Evolutionary conservation across 2,329 filamentous ascomycete genomes (phyloP).

Genomic region (Diplodia corticola): DNA sequence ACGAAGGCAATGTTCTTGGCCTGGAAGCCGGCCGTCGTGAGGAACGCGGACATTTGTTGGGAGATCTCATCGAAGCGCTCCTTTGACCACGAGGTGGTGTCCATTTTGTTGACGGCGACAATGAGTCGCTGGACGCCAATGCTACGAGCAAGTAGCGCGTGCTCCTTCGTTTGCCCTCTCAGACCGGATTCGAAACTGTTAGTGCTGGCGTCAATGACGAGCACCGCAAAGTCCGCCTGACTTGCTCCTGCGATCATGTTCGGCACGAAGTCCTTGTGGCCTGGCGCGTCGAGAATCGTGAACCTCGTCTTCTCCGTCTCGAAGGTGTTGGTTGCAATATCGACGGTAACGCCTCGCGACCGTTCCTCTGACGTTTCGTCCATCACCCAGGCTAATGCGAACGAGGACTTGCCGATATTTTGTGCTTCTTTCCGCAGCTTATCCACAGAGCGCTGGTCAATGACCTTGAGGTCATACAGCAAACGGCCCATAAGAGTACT

Average conservation of each 20-base stretch:
- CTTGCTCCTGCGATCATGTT: slow-evolving; percentile 99
- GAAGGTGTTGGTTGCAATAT: slow-evolving; percentile 93
- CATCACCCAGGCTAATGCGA: slow-evolving; percentile 95
- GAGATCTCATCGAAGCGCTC: slow-evolving; percentile 82
- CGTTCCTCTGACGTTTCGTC: slow-evolving; percentile 90
- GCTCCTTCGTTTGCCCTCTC: slow-evolving; percentile 91
- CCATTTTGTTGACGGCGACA: slow-evolving; percentile 93
- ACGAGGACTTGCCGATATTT: slow-evolving; percentile 89
- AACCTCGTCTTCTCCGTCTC: slow-evolving; percentile 84
- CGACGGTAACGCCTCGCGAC: slow-evolving; percentile 88
- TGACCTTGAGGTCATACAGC: slow-evolving; percentile 81
- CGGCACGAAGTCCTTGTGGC: slow-evolving; percentile 92
- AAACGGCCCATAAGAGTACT: slow-evolving; percentile 97
- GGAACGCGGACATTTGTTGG: slow-evolving; percentile 78
- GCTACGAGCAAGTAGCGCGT: slow-evolving; percentile 84
- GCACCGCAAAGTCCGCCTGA: slow-evolving; percentile 91
- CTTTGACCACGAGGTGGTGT: slow-evolving; percentile 79
- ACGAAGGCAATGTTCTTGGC: slow-evolving; percentile 80
- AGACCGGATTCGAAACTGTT: slow-evolving; percentile 93
- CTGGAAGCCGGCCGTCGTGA: slow-evolving; percentile 79
- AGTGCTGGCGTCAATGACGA: slow-evolving; percentile 87
- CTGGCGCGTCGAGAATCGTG: slow-evolving; percentile 92
- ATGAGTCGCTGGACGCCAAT: slow-evolving; percentile 87
- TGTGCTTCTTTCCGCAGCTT: slow-evolving; percentile 87
- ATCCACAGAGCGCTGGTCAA: slow-evolving; percentile 85